These are phyloP conservation scores for Albugo candida DNA, from an alignment of 352 stramenopile genomes.

Conservation along the genomic window DNA sequence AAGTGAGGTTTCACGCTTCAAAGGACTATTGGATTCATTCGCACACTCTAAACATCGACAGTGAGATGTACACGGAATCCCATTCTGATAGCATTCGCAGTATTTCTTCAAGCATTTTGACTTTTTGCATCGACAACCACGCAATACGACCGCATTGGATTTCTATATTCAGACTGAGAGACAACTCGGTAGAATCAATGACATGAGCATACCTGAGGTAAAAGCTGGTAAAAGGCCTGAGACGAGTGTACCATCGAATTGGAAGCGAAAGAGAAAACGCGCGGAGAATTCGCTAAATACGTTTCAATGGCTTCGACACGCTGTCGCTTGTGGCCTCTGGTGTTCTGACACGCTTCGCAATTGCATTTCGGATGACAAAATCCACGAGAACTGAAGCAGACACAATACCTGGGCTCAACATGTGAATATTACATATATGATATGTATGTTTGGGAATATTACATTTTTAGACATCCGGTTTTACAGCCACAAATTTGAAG, in stretches of 20 bases:
- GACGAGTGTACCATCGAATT: conserved; percentile 12
- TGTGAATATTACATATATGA: background rate
- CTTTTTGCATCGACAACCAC: conserved; percentile 92
- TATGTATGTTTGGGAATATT: background rate
- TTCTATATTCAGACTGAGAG: conserved; percentile 14
- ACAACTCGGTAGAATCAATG: background rate
- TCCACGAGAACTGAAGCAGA: conserved; percentile 66
- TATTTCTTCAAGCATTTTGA: conserved; percentile 96
- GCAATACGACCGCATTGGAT: conserved; percentile 47
- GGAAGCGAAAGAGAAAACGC: conserved; percentile 48
- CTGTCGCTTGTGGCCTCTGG: conserved; percentile 25
- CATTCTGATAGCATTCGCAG: conserved; percentile 95
- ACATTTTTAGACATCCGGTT: conserved; percentile 72
- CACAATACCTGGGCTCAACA: conserved; percentile 31
- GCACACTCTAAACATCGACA: conserved; percentile 93
- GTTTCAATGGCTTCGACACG: conserved; percentile 55
- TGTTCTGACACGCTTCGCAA: conserved; percentile 63
- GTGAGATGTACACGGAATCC: conserved; percentile 71
- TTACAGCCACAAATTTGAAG: conserved; percentile 70
- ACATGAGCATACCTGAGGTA: conserved; percentile 22
- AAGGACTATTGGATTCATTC: conserved; percentile 32
- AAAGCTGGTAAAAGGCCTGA: conserved; percentile 38
- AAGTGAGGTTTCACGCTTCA: no score
- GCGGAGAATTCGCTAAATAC: conserved; percentile 54
- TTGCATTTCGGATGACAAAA: conserved; percentile 49